Base-by-base conservation (phyloP, 2,329 filamentous ascomycete genomes). In the Neophaeococcomyces mojaviensis region DNA sequence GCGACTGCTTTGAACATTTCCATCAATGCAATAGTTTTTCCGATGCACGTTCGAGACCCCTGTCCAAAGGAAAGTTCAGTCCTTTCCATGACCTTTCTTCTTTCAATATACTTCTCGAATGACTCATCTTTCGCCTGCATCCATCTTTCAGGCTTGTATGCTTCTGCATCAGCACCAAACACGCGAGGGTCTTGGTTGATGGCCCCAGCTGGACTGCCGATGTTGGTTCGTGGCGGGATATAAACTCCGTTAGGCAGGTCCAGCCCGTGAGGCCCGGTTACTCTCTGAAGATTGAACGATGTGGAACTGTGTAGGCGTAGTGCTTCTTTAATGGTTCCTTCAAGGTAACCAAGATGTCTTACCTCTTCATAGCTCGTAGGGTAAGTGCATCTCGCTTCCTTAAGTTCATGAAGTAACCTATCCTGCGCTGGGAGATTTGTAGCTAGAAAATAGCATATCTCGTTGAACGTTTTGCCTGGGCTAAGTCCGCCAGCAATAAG, bases 1-100 rank as follows among this genome's bases (percentile, higher is more conserved):
- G 24, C 24, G 10, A 28, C 5, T 10, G 10, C 24, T 10, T 28
- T 28, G 24, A 28, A 28, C 55, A 66, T 65, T 34, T 66, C 63
- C 24, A 66, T 53, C 19, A 65, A 57, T 1, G 62, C 63, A n/a
- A 66, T 64, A 37, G 66, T 61, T 34, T 62, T 65, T 2, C 64
- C 59, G 13, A 62, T 56, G 31, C 59, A 64, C 4, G 52, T 53
- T 26, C 60, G 47, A 4, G 55, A 44, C 0, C 60, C 61, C 19
- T 49, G 43, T 2, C 60, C 61, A 44, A 62, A 63, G 24, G 5
- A 6, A 10, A 28, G 24, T 10, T 44, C 46, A 9, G 40, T 20
- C 16, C 40, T 36, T 3, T 48, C 46, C 46, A 48, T 48, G 16
- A 39, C 10, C 8, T 44, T 44, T 10, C 46, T 38, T 24, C 46